A percentile compares a stretch with the other conserved stretches of the same genome.
Conservation (phyloP, 1,139 yeast species). For the Saccharomyces hybrid region DNA sequence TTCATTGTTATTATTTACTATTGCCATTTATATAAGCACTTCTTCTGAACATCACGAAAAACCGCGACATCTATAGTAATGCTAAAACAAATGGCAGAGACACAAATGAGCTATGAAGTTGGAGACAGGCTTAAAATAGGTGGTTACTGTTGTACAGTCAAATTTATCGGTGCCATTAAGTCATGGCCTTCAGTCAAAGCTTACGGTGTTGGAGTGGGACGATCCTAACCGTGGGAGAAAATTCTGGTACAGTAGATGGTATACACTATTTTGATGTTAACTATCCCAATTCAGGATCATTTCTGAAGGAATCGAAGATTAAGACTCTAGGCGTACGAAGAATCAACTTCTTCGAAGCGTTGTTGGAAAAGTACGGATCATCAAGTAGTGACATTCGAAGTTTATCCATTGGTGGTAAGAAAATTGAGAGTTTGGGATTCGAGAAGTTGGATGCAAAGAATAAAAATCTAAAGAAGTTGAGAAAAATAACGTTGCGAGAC, state of each 20-base stretch:
- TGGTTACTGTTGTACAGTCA: constrained; percentile 54
- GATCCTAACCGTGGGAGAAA: constrained; percentile 45
- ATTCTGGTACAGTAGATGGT: constrained; percentile 45
- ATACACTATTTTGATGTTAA: constrained; percentile 38
- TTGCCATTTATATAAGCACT: constrained; percentile 2
- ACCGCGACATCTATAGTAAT: too few species aligned
- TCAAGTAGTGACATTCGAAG: constrained; percentile 25
- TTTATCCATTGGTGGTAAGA: constrained; percentile 46
- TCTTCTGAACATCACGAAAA: neutral
- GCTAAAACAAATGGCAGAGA: neutral
- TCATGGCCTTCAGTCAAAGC: constrained; percentile 56
- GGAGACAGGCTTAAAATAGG: constrained; percentile 43
- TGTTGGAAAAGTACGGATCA: constrained; percentile 42
- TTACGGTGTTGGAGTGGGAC: constrained; percentile 90
- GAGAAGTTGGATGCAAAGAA: constrained; percentile 45
- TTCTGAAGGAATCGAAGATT: constrained; percentile 44
- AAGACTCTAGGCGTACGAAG: constrained; percentile 29
- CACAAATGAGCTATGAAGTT: constrained; percentile 13
- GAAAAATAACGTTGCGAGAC: constrained; percentile 45
- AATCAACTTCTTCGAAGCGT: constrained; percentile 41
- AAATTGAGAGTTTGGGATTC: constrained; percentile 58
- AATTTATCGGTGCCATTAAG: constrained; percentile 51
- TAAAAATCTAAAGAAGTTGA: constrained; percentile 40
- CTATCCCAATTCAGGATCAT: constrained; percentile 49
- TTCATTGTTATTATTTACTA: neutral